Conservation (phyloP, 192 early-diverging fungal genomes). For the Spinellus fusiger region DNA sequence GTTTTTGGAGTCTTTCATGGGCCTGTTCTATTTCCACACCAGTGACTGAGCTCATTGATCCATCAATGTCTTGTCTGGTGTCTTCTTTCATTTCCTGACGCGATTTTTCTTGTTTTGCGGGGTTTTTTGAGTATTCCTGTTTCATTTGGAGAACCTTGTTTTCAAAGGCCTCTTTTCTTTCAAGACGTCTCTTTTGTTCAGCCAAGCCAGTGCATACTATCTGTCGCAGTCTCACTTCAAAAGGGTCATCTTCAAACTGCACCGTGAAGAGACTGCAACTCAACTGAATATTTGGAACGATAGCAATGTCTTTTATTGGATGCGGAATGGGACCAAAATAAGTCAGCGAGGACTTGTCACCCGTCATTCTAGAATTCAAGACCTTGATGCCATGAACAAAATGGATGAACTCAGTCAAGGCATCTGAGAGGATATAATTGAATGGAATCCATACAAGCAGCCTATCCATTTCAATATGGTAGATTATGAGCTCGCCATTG, state of each 20-base stretch:
- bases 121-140: not conserved
- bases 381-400: conserved; percentile 14
- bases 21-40: not conserved
- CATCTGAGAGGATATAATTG: conserved; percentile 17
- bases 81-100: not conserved
- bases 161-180: conserved; percentile 25
- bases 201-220: conserved; percentile 16
- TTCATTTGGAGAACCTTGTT: conserved; percentile 1
- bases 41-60: not conserved
- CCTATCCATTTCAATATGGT: not conserved
- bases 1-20: not conserved
- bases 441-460: conserved; percentile 16
- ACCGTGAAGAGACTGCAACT: conserved; percentile 4
- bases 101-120: not conserved
- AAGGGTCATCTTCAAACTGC: conserved; percentile 34
- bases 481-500: not conserved
- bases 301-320: not conserved
- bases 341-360: not conserved
- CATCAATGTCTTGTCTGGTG: not conserved
- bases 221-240: conserved; percentile 23
- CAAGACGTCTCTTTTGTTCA: conserved; percentile 24
- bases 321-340: conserved; percentile 12
- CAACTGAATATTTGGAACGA: conserved; percentile 8
- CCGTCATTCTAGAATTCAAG: conserved; percentile 3
- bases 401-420: conserved; percentile 7